Evolutionary conservation across 2,329 filamentous ascomycete genomes (phyloP).

Genomic region (Epichloe aotearoae): DNA sequence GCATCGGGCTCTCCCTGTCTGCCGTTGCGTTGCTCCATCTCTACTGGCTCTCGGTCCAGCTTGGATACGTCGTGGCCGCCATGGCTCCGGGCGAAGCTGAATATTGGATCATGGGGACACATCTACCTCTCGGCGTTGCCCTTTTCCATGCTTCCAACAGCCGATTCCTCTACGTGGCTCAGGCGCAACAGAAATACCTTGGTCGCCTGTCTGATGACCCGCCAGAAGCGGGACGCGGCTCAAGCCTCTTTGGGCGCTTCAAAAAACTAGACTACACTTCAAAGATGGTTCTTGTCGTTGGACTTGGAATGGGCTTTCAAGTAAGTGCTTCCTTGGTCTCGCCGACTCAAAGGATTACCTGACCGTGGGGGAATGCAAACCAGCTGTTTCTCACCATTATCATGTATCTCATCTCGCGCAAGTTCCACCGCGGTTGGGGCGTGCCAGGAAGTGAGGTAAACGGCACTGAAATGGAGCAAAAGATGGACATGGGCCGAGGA

Average conservation of each 20-base stretch:
- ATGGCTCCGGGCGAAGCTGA: slow-evolving; percentile 35
- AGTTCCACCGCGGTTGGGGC: slow-evolving; percentile 31
- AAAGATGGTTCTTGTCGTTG: slow-evolving; percentile 34
- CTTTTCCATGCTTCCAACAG: slow-evolving; percentile 51
- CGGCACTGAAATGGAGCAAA: slow-evolving; percentile 32
- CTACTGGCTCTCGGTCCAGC: slow-evolving; percentile 27
- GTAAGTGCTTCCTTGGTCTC: slow-evolving; percentile 21
- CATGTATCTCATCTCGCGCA: slow-evolving; percentile 42
- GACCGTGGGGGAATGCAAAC: background rate
- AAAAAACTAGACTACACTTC: slow-evolving; percentile 24
- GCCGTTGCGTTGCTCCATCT: slow-evolving; percentile 26
- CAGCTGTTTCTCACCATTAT: slow-evolving; percentile 44
- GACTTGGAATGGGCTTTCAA: slow-evolving; percentile 41
- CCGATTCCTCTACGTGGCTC: slow-evolving; percentile 44
- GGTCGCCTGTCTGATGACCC: background rate
- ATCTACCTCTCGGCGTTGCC: slow-evolving; percentile 49
- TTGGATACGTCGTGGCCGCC: slow-evolving; percentile 22
- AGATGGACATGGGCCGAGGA: slow-evolving; percentile 32
- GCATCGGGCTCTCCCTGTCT: slow-evolving; percentile 25
- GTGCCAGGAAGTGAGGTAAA: slow-evolving; percentile 45
- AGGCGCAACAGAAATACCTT: slow-evolving; percentile 28
- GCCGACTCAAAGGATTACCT: background rate
- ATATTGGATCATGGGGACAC: slow-evolving; percentile 53
- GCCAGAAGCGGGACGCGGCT: slow-evolving; percentile 8
- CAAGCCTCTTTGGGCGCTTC: slow-evolving; percentile 17